These are phyloP conservation scores for Kwoniella dendrophila DNA, from an alignment of 768 basidiomycete species.

Conservation along the genomic window DNA sequence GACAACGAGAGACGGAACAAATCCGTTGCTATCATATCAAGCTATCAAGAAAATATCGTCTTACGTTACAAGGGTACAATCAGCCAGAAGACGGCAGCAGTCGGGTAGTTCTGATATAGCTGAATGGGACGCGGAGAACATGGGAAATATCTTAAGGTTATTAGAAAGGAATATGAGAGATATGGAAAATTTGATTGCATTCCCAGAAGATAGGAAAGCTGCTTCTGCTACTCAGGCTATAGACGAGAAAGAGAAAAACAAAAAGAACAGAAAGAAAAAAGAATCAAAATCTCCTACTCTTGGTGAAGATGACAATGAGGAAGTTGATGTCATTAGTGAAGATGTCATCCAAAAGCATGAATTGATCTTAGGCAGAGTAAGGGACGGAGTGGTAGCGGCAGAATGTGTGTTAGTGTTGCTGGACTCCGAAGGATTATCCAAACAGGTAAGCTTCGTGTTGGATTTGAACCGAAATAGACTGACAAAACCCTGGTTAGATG, in stretches of 20 bases:
- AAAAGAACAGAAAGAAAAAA: conserved; percentile 59
- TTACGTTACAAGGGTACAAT: conserved; percentile 60
- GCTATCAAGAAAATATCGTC: conserved; percentile 31
- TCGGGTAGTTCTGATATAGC: conserved; percentile 57
- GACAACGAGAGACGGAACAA: conserved; percentile 36
- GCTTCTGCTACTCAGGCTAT: conserved; percentile 9
- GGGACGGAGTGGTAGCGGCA: conserved; percentile 74
- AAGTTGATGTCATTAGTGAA: conserved; percentile 52
- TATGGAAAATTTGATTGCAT: conserved; percentile 75
- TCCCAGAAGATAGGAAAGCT: conserved; percentile 61
- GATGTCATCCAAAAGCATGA: conserved; percentile 56
- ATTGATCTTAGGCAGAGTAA: conserved; percentile 62
- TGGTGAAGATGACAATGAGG: conserved; percentile 38
- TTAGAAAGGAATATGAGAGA: conserved; percentile 76
- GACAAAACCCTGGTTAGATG: conserved; percentile 62
- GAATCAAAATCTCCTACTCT: conserved; percentile 3
- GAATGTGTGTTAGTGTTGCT: conserved; percentile 80
- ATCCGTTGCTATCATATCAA: conserved; percentile 66
- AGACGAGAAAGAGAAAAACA: conserved; percentile 29
- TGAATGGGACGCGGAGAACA: conserved; percentile 66
- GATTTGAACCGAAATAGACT: not conserved
- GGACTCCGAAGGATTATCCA: conserved; percentile 75
- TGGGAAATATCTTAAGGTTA: conserved; percentile 72
- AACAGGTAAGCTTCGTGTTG: conserved; percentile 68
- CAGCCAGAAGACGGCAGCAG: conserved; percentile 64